Evolutionary conservation across 441 rosid genomes (phyloP).

Genomic region (Adansonia gregorii): DNA sequence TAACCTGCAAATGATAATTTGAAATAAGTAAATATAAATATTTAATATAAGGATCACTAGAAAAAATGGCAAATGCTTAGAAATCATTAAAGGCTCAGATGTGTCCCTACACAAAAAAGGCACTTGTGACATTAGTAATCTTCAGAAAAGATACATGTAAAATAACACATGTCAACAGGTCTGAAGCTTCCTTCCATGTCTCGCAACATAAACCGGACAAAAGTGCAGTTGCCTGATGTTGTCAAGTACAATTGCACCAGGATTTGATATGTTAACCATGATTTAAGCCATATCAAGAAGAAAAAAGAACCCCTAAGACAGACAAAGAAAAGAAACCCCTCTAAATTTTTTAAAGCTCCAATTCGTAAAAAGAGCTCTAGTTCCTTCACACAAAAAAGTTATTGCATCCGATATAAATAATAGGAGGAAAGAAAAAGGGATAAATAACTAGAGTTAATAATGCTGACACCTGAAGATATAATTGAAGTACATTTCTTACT

Average conservation of each 20-base stretch:
- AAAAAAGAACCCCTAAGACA: background rate
- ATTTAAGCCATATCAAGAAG: conserved; percentile 5
- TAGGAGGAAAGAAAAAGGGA: background rate
- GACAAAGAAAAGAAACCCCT: background rate
- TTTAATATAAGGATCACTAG: conserved; percentile 1
- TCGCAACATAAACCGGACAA: conserved; percentile 11
- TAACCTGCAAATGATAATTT: conserved; percentile 62
- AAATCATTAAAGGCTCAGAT: background rate
- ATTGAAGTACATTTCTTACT: conserved; percentile 18
- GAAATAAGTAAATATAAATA: conserved; percentile 10
- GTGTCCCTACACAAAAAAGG: background rate
- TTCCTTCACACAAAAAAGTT: background rate
- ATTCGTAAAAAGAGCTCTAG: background rate
- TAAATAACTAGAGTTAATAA: background rate
- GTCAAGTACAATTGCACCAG: background rate
- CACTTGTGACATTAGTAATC: conserved; percentile 8
- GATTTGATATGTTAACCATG: conserved; percentile 5
- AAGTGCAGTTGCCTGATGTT: background rate
- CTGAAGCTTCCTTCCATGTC: conserved; percentile 1
- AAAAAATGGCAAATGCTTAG: background rate
- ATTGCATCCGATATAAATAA: background rate
- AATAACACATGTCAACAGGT: conserved; percentile 13
- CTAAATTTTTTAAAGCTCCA: background rate
- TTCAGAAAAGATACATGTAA: background rate
- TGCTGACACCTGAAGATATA: conserved; percentile 20